phyloP scores from a whole-genome alignment of 257 asterid species.

The Ligustrum vulgare region DNA sequence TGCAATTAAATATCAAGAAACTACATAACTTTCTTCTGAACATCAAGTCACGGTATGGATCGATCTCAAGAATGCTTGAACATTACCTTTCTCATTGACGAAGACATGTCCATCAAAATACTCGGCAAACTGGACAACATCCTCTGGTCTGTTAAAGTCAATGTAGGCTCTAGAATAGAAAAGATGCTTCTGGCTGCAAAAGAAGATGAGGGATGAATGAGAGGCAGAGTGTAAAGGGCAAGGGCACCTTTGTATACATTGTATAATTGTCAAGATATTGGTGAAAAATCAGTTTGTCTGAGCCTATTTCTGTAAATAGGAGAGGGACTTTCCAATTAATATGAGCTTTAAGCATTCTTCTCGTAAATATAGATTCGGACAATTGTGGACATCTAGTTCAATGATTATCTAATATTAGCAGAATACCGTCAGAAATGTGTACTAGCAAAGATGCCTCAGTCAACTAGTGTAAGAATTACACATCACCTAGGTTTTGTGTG shows the following conservation, averaged over 20 bases:
- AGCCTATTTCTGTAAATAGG: not conserved
- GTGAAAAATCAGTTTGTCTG: not conserved
- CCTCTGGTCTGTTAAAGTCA: slow-evolving; percentile 74
- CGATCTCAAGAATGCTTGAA: slow-evolving; percentile 21
- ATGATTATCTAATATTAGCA: not conserved
- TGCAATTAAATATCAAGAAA: not conserved
- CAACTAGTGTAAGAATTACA: not conserved
- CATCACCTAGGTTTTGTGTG: not conserved
- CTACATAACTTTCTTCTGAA: not conserved
- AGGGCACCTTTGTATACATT: not conserved
- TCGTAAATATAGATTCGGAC: not conserved
- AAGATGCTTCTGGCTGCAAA: slow-evolving; percentile 79
- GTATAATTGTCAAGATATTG: not conserved
- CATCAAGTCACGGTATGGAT: not conserved
- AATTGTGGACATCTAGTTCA: not conserved
- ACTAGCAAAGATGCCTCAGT: not conserved
- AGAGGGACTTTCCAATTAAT: not conserved
- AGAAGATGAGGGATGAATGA: slow-evolving; percentile 16
- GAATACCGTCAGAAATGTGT: not conserved
- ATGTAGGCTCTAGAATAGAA: slow-evolving; percentile 75
- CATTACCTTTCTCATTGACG: slow-evolving; percentile 92
- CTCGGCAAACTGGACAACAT: slow-evolving; percentile 91
- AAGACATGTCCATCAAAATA: slow-evolving; percentile 89
- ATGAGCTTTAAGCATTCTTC: not conserved
- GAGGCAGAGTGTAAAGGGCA: not conserved